Conservation (phyloP, 192 early-diverging fungal species). For the Backusella tuberculispora region DNA sequence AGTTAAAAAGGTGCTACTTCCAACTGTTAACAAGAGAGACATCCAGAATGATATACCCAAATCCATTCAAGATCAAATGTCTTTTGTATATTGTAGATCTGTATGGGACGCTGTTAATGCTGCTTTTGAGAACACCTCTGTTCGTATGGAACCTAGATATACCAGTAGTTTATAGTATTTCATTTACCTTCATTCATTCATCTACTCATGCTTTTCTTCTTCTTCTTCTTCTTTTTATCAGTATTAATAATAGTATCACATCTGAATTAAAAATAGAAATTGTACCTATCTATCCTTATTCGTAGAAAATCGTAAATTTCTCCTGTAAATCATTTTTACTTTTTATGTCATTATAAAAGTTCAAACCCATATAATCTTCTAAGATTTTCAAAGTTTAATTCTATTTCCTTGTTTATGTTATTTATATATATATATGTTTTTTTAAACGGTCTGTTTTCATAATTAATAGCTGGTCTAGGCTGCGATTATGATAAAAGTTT, state of each 20-base stretch:
- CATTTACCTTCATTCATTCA: too few relatives aligned
- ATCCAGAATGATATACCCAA: slow-evolving; percentile 68
- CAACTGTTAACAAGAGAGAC: slow-evolving; percentile 70
- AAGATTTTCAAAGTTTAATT: neutral
- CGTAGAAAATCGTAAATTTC: neutral
- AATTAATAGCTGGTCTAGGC: too few relatives aligned
- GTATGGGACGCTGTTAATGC: slow-evolving; percentile 64
- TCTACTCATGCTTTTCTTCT: too few relatives aligned
- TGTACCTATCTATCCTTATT: neutral
- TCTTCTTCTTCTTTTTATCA: too few relatives aligned
- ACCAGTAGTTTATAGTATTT: slow-evolving; percentile 7
- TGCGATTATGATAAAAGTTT: too few relatives aligned
- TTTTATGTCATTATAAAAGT: neutral
- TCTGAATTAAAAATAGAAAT: neutral
- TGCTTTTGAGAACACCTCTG: slow-evolving; percentile 40
- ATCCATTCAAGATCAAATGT: slow-evolving; percentile 63
- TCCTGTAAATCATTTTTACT: neutral
- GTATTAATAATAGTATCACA: neutral
- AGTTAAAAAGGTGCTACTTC: slow-evolving; percentile 71
- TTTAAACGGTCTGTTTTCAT: too few relatives aligned
- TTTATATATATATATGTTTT: neutral
- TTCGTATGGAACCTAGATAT: neutral
- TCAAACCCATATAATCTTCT: neutral
- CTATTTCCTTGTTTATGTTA: neutral
- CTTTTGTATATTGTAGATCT: slow-evolving; percentile 65